These are phyloP conservation scores for Trametes cingulata DNA, from an alignment of 768 basidiomycete genomes.

Conservation along the genomic window DNA sequence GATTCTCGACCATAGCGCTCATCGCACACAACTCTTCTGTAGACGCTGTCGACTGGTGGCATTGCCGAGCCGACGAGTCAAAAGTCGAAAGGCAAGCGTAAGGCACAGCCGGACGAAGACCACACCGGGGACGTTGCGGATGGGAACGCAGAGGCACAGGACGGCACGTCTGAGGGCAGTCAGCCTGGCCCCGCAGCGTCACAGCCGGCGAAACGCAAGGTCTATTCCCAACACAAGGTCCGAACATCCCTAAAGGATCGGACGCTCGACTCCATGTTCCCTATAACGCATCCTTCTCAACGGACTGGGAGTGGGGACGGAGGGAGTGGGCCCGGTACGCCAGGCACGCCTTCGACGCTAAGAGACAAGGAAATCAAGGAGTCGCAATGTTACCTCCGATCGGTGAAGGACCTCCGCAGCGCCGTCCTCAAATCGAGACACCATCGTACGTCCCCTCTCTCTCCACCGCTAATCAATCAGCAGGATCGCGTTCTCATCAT, in stretches of 20 bases:
- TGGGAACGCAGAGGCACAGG: background rate
- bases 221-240: constrained; percentile 85
- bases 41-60: constrained; percentile 66
- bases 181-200: background rate
- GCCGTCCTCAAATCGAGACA: constrained; percentile 63
- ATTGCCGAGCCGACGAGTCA: constrained; percentile 33
- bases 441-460: constrained; percentile 51
- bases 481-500: no score
- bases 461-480: background rate
- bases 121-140: constrained; percentile 29
- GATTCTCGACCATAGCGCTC: no score
- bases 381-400: constrained; percentile 75
- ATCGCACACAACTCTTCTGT: background rate
- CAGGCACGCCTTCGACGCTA: constrained; percentile 17
- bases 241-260: constrained; percentile 85
- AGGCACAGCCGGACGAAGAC: constrained; percentile 30
- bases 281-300: constrained; percentile 44
- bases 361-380: constrained; percentile 61
- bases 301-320: constrained; percentile 11
- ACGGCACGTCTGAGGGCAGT: background rate
- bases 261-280: constrained; percentile 95
- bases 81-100: constrained; percentile 42
- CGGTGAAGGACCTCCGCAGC: constrained; percentile 66
- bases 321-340: constrained; percentile 44
- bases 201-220: constrained; percentile 39